A percentile compares a stretch with the other conserved stretches of the same genome.
These are phyloP conservation scores for Pseudonitzschia pungens DNA, from an alignment of 108 stramenopile genomes.

Conservation along the genomic window DNA sequence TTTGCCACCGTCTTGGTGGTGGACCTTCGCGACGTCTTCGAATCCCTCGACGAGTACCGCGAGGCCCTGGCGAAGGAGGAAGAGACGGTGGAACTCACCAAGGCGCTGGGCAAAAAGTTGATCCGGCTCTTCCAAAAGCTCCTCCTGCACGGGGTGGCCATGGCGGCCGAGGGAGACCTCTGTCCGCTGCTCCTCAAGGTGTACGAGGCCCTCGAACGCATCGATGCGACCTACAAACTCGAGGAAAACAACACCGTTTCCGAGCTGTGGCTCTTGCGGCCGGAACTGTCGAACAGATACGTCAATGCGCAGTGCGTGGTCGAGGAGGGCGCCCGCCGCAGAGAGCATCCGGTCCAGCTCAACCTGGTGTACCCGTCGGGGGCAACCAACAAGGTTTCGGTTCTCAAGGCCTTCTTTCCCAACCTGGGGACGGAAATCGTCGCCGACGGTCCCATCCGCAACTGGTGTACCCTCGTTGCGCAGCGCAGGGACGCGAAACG, in stretches of 20 bases:
- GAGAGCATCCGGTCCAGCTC: background rate
- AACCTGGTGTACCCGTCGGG: background rate
- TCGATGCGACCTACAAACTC: background rate
- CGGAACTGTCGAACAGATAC: background rate
- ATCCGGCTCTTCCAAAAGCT: conserved; percentile 44
- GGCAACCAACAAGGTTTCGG: background rate
- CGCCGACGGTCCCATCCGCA: background rate
- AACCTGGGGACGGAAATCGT: background rate
- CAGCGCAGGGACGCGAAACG: background rate
- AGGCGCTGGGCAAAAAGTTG: conserved; percentile 41
- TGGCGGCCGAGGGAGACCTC: conserved; percentile 40
- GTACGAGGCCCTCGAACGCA: conserved; percentile 12
- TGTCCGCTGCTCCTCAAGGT: conserved; percentile 38
- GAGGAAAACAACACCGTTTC: background rate
- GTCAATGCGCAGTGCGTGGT: background rate
- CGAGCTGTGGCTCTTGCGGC: background rate
- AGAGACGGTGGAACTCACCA: conserved; percentile 24
- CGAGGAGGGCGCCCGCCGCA: background rate
- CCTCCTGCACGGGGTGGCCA: conserved; percentile 22
- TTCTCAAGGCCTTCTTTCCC: background rate
- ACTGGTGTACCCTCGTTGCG: background rate
- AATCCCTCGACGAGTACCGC: conserved; percentile 13
- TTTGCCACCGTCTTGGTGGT: conserved; percentile 36
- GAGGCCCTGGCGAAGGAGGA: conserved; percentile 29
- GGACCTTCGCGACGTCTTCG: conserved; percentile 40